Conservation (phyloP, 1,284 basidiomycete species). For the Ceratobasidium sp. region DNA sequence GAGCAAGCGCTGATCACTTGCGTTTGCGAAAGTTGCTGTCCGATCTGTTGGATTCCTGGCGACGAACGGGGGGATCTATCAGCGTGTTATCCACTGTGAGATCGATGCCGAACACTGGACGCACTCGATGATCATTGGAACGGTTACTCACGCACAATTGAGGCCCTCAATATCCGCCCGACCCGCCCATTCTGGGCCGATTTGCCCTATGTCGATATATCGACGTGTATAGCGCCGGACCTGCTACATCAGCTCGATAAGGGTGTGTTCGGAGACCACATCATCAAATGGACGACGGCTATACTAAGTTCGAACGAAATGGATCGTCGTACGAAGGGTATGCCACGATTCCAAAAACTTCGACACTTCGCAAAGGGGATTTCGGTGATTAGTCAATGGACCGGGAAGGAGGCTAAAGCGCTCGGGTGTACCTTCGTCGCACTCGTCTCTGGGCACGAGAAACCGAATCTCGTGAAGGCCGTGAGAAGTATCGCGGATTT, state of each 20-base stretch:
- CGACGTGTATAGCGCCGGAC: constrained; percentile 54
- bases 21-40: constrained; percentile 31
- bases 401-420: constrained; percentile 46
- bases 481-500: constrained; percentile 57
- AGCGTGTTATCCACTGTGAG: background rate
- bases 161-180: background rate
- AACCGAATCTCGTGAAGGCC: constrained; percentile 39
- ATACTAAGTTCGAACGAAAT: constrained; percentile 25
- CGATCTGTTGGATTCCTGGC: constrained; percentile 8
- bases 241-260: constrained; percentile 57
- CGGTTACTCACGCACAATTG: background rate
- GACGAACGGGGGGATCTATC: background rate
- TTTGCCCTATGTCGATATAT: background rate
- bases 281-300: constrained; percentile 47
- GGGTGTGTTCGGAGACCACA: constrained; percentile 54
- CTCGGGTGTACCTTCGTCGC: constrained; percentile 39
- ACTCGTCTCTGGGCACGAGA: background rate
- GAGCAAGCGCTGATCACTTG: constrained; percentile 51
- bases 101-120: background rate
- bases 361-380: constrained; percentile 43
- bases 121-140: background rate
- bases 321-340: constrained; percentile 38
- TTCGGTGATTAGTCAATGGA: constrained; percentile 38
- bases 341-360: constrained; percentile 25
- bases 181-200: background rate